phyloP scores from a whole-genome alignment of 2,329 filamentous ascomycete genomes.

The Gnomoniopsis smithogilvyi region DNA sequence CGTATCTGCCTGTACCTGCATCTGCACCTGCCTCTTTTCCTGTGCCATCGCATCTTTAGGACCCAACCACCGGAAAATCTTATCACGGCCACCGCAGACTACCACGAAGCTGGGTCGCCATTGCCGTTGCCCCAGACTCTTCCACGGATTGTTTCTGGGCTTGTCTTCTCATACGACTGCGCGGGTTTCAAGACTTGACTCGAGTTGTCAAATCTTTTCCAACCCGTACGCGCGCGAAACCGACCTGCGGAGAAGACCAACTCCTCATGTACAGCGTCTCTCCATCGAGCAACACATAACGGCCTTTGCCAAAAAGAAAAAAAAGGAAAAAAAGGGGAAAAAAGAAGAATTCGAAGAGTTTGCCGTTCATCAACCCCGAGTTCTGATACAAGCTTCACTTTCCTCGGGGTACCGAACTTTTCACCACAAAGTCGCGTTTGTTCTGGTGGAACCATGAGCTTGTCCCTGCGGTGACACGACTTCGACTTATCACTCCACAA shows the following conservation, averaged over 20 bases:
- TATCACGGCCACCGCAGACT: conserved; percentile 12
- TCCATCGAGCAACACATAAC: conserved; percentile 14
- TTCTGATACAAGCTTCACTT: background rate
- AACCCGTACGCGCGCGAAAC: background rate
- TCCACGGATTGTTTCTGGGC: background rate
- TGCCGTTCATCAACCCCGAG: background rate
- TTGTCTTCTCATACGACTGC: background rate
- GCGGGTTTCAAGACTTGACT: background rate
- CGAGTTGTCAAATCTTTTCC: background rate
- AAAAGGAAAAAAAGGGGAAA: no score
- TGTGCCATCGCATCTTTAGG: conserved; percentile 5
- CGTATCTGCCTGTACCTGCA: background rate
- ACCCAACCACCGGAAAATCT: conserved; percentile 5
- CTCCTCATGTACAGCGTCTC: conserved; percentile 14
- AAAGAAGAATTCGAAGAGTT: background rate
- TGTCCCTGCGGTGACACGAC: conserved; percentile 15
- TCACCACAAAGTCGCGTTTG: background rate
- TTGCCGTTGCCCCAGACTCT: background rate
- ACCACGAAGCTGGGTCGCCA: background rate
- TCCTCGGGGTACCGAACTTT: background rate
- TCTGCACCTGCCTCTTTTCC: conserved; percentile 5
- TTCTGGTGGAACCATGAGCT: conserved; percentile 22
- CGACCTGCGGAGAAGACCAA: conserved; percentile 5
- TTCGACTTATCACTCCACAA: background rate
- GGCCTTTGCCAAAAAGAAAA: no score